A percentile compares a stretch with the other conserved stretches of the same genome.
Conservation (phyloP, 2,329 filamentous ascomycete genomes). For the Fusarium kyushuense region DNA sequence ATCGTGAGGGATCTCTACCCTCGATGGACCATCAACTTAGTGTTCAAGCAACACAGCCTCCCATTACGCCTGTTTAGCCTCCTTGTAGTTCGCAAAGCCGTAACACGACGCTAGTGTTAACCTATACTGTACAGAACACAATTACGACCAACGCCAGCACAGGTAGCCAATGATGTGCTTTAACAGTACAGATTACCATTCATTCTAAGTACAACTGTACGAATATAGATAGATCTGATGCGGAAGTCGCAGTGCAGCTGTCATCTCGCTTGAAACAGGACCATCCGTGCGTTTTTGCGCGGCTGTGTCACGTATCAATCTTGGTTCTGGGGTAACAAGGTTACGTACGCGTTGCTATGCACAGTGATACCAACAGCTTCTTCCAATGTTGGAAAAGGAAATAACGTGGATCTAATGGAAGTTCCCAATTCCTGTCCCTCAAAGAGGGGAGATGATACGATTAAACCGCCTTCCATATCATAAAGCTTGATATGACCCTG, state of each 20-base stretch:
- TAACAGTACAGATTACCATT: background rate
- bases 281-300: slow-evolving; percentile 12
- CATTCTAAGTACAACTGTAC: background rate
- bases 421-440: background rate
- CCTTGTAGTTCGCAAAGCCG: background rate
- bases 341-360: slow-evolving; percentile 11
- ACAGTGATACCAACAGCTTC: background rate
- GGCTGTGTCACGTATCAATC: slow-evolving; percentile 1
- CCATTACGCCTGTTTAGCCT: background rate
- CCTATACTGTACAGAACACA: background rate
- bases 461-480: background rate
- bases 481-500: background rate
- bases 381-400: background rate
- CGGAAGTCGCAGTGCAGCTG: slow-evolving; percentile 18
- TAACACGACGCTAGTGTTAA: background rate
- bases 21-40: background rate
- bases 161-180: background rate
- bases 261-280: slow-evolving; percentile 31
- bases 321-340: slow-evolving; percentile 19
- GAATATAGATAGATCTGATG: slow-evolving; percentile 3
- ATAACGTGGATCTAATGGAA: background rate
- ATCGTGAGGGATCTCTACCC: background rate
- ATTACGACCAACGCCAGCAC: background rate
- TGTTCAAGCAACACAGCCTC: background rate
- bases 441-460: background rate